Conservation (phyloP, 495 filamentous ascomycete species). For the Neurospora sp. region DNA sequence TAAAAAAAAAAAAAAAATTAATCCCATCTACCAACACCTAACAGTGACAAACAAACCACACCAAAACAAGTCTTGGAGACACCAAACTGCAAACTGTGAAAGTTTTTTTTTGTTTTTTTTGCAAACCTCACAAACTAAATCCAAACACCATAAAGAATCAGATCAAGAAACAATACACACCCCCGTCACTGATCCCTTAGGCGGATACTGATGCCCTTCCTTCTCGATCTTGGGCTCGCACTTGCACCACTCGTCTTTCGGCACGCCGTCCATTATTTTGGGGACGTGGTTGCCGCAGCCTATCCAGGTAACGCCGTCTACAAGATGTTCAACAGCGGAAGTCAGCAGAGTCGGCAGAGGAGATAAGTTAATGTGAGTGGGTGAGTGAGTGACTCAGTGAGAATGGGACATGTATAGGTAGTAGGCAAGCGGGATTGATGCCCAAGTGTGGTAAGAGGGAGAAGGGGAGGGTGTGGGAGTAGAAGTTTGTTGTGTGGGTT, state of each 20-base stretch:
- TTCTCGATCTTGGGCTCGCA: conserved; percentile 52
- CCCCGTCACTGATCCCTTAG: conserved; percentile 24
- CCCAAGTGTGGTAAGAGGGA: not conserved
- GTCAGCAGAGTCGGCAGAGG: not conserved
- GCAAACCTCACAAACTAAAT: not conserved
- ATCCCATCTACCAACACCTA: too few relatives aligned
- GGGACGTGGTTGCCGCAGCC: conserved; percentile 65
- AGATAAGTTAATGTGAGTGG: not conserved
- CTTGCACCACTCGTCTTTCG: conserved; percentile 50
- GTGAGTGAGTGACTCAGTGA: not conserved
- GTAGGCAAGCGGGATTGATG: not conserved
- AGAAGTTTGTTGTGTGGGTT: not conserved
- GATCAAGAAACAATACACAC: conserved; percentile 1
- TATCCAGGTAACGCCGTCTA: conserved; percentile 59
- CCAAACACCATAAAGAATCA: not conserved
- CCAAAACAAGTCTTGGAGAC: not conserved
- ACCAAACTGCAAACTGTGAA: not conserved
- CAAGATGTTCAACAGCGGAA: not conserved
- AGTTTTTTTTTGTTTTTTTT: too few relatives aligned
- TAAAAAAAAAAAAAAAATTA: not conserved
- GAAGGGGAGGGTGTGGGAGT: not conserved
- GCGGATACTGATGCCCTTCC: conserved; percentile 53
- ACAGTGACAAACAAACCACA: not conserved
- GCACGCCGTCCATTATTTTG: conserved; percentile 52
- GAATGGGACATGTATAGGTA: not conserved